These are phyloP conservation scores for Zygoascus flipseniorum DNA, from an alignment of 805 yeast species.

Conservation along the genomic window DNA sequence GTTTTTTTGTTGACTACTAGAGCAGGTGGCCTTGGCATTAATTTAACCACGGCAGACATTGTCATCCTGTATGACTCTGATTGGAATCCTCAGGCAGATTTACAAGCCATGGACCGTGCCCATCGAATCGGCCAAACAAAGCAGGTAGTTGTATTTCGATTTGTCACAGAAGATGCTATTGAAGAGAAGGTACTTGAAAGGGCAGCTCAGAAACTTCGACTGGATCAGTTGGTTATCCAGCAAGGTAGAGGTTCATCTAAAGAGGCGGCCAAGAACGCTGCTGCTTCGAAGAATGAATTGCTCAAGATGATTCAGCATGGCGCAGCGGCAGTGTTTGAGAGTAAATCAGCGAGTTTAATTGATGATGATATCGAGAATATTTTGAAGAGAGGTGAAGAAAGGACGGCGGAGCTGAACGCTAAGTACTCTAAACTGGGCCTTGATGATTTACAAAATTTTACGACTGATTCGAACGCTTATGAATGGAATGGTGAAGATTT, in stretches of 20 bases:
- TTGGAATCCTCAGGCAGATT: slow-evolving; percentile 97
- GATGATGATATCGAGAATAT: slow-evolving; percentile 58
- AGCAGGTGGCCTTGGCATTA: slow-evolving; percentile 95
- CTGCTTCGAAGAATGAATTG: slow-evolving; percentile 63
- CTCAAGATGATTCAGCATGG: slow-evolving; percentile 95
- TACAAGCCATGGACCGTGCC: slow-evolving; percentile 97
- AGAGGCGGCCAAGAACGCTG: slow-evolving; percentile 30
- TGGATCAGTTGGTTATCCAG: slow-evolving; percentile 92
- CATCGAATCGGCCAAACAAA: slow-evolving; percentile 96
- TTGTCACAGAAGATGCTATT: slow-evolving; percentile 92
- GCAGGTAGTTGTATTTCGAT: slow-evolving; percentile 85
- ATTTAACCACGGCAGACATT: slow-evolving; percentile 82
- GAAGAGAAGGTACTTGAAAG: slow-evolving; percentile 93
- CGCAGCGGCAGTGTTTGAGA: slow-evolving; percentile 77
- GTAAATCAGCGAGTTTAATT: slow-evolving; percentile 21
- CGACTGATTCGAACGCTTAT: slow-evolving; percentile 74
- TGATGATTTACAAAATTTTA: slow-evolving; percentile 88
- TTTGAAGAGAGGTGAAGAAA: slow-evolving; percentile 68
- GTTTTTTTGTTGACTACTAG: slow-evolving; percentile 82
- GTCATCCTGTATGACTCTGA: slow-evolving; percentile 87
- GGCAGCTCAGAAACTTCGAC: slow-evolving; percentile 87
- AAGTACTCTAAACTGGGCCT: slow-evolving; percentile 79
- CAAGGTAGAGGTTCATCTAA: slow-evolving; percentile 56
- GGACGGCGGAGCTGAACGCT: slow-evolving; percentile 69
- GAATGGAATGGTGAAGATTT: slow-evolving; percentile 91